Evolutionary conservation across 2,329 filamentous ascomycete species (phyloP), one percentile per base, ranked within the genome.

Genomic region (Monilinia laxa): DNA sequence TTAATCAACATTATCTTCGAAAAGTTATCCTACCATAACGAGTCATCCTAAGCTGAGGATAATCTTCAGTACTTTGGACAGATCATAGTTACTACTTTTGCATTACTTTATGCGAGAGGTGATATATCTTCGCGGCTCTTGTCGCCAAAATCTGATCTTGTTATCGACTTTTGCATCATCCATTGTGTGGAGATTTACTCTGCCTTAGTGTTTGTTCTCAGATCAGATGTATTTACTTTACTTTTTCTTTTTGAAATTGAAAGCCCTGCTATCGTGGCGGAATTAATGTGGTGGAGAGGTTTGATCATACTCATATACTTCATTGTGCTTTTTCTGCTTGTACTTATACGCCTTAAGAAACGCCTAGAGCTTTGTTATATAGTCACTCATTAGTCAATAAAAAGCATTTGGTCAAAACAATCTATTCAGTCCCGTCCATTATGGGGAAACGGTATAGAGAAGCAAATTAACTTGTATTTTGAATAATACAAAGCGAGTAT

Each of bases 51-150:
- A 80, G 77, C 81, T 79, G 77, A 77, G 76, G 75, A 77, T 79
- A 77, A 79, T 80, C 79, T 80, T 75, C 79, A 80, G 82, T 80
- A 81, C 79, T 81, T 86, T 86, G 84, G 84, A 86, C 82, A 85
- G 80, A 82, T 84, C 78, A 85, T 85, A 81, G 77, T 85, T 85
- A 85, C 80, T 80, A 78, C 80, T 84, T 84, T 84, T 84, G 82
- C 81, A 72, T 70, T 70, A 62, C 60, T 68, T 70, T 71, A 70
- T 68, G 64, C 58, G 58, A 62, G 58, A n/a, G 62, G 71, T 70
- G 69, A 63, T 68, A 65, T 71, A 63, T 69, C 65, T 68, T 68
- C 12, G 70, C 67, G 69, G 70, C 70, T 69, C 59, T 71, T 60
- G 31, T 62, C 68, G 65, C 62, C 67, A 59, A 67, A 71, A 67